Base-by-base conservation (phyloP, 176 grass and related monocot genomes). In the Cenchrus fungigraminus region DNA sequence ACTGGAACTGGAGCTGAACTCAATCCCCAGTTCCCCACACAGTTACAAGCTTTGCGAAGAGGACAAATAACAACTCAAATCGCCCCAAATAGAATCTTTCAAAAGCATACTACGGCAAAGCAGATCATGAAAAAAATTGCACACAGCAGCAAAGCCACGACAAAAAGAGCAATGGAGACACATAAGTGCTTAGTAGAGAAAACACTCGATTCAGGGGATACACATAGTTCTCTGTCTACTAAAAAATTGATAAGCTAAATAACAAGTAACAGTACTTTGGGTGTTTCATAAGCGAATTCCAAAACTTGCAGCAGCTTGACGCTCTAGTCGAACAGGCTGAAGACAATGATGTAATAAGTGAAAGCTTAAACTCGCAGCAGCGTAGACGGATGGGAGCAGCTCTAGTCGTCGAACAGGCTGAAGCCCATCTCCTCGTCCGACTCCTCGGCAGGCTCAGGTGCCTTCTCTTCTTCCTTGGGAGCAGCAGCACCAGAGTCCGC, bases 351-450 rank as follows among this genome's bases (percentile, higher is more conserved):
- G 37, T 40, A 40, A 68, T 49, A 15, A 74, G 16, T 29, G 56
- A 68, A 40, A 4, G 2, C 37, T 40, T 40, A 40, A 90, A 83
- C 74, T 86, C 65, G 74, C 72, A 40, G 70, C 46, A 52, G 45
- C 72, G 4, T 71, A 71, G 49, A 40, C 50, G 37, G 3, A 52
- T 50, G 46, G 29, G 9, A 54, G 0, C 59, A 44, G 8, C 15
- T 76, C 68, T 90, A 93, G 37, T 40, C 37, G 63, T 96, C 94
- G 9, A 96, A 95, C 61, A 96, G 77, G 32, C 86, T 89, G 68
- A 96, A 87, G 49, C 91, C 94, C 84, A 96, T 68, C 51, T 93
- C 94, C 28, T 76, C 91, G 16, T 93, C 91, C 0, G 91, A 91
- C 78, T 93, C 91, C 63, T 96, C 91, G 0, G 32, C 89, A 0